Base-by-base conservation (phyloP, 2,329 filamentous ascomycete species). In the Ophiosphaerella narmari region DNA sequence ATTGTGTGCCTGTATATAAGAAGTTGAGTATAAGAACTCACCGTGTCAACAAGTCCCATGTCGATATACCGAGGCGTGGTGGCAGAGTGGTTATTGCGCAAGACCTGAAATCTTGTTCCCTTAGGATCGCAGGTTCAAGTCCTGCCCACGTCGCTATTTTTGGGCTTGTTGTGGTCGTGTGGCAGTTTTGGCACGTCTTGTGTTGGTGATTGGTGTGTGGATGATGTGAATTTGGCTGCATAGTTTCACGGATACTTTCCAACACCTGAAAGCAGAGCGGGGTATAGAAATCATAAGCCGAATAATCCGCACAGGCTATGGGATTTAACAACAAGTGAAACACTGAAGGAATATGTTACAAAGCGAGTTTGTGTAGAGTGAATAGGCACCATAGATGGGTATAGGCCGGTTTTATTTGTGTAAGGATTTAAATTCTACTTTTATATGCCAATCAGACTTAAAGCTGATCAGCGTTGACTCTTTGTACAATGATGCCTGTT, bases 401-500 rank as follows among this genome's bases (percentile, higher is more conserved):
- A 29, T 29, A 7, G 6, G 26, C 2, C 11, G 26, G 6, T 29
- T 7, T 11, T 3, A 29, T 6, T 7, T 29, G 6, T 11, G 7
- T 4, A 29, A 29, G 6, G 2, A 8, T 29, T 29, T 6, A 29
- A 29, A 29, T 43, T 48, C 18, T 43, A 45, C 26, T 46, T 46
- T 39, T 42, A 13, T 39, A 24, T 45, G n/a, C 16, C 40, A 26
- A 16, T 32, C 26, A 16, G 43, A 32, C 26, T 50, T 51, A 71
- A 8, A 71, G 43, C 16, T 66, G 46, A 42, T 62, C 60, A 2
- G 60, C 50, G 35, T 62, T 55, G 6, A 93, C 81, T 63, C 86
- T 86, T 76, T 97, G 92, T 46, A 99, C 90, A 41, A 97, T 90
- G 69, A 97, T 82, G 0, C 92, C 94, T 8, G 90, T 93, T 1